Evolutionary conservation across 2,329 filamentous ascomycete genomes (phyloP), one percentile per base, ranked within the genome.

Genomic region (Ciborinia camelliae): DNA sequence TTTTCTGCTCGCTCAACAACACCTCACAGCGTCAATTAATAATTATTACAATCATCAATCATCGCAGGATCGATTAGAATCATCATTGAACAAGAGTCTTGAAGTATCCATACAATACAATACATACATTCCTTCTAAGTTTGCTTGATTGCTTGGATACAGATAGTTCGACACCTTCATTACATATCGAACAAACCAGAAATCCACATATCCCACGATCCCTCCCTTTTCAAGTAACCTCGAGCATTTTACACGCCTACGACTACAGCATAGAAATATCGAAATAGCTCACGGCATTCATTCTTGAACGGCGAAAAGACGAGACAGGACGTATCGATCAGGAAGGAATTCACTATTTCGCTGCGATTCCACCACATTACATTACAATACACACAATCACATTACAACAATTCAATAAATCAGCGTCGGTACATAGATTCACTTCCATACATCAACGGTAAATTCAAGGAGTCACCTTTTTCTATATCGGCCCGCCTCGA

Each of bases 81-180:
- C 61, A 54, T 52, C 32, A 18, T 5, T 28, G 30, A 26, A 18
- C 20, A 52, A 62, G 35, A 55, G 30, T 35, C 48, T 53, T 64
- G 54, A 30, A 43, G 61, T 63, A 67, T 71, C 69, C 72, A n/a
- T n/a, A n/a, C n/a, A n/a, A n/a, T n/a, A n/a, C n/a, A n/a, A n/a
- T n/a, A n/a, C n/a, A n/a, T n/a, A n/a, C n/a, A 62, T 68, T 71
- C 66, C 63, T 69, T 67, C 65, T 41, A 30, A 39, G 58, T 35
- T 45, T 62, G 50, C 60, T 63, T 63, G 51, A 60, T 64, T 45
- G 54, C 54, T 63, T 63, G 70, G 65, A 70, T 68, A 63, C 68
- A 68, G 69, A 67, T 68, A 72, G 72, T 72, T 72, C 68, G 65
- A 69, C 52, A 65, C 69, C 66, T 61, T 72, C 71, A 65, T 71